phyloP scores from a whole-genome alignment of 2,329 filamentous ascomycete species.

The Fusarium incarnatum region DNA sequence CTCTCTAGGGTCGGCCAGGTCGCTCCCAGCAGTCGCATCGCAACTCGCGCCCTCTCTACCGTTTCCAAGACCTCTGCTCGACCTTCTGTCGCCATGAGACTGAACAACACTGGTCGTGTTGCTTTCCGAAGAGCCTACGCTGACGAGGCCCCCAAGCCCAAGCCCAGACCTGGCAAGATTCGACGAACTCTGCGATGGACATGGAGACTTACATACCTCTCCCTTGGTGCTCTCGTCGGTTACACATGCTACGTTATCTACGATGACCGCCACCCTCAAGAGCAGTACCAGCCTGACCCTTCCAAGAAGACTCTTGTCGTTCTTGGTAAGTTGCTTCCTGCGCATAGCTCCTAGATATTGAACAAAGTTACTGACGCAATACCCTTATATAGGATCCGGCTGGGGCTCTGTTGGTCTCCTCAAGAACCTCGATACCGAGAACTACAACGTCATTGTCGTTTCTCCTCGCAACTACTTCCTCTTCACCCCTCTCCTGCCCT shows the following conservation, averaged over 20 bases:
- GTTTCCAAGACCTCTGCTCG: conserved; percentile 46
- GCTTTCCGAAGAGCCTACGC: conserved; percentile 62
- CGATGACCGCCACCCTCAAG: conserved; percentile 80
- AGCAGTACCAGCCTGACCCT: conserved; percentile 83
- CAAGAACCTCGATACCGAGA: conserved; percentile 98
- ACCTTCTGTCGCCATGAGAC: conserved; percentile 52
- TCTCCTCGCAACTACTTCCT: conserved; percentile 99
- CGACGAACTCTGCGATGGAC: conserved; percentile 78
- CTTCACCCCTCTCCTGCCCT: conserved; percentile 96
- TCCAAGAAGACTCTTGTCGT: conserved; percentile 97
- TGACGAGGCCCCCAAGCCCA: conserved; percentile 62
- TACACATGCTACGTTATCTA: conserved; percentile 87
- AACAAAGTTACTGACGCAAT: conserved; percentile 41
- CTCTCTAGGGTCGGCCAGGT: conserved; percentile 50
- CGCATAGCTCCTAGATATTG: conserved; percentile 19
- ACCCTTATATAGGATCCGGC: conserved; percentile 76
- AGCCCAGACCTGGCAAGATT: conserved; percentile 69
- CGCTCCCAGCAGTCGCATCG: conserved; percentile 47
- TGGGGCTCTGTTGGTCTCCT: conserved; percentile 96
- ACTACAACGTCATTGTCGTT: conserved; percentile 98
- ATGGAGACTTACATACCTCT: conserved; percentile 86
- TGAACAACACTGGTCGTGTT: conserved; percentile 52
- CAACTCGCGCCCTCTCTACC: conserved; percentile 51
- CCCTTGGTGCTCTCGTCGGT: conserved; percentile 74
- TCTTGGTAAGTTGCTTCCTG: conserved; percentile 72